Base-by-base conservation (phyloP, 768 basidiomycete genomes). In the Rhizopogon rudus region DNA sequence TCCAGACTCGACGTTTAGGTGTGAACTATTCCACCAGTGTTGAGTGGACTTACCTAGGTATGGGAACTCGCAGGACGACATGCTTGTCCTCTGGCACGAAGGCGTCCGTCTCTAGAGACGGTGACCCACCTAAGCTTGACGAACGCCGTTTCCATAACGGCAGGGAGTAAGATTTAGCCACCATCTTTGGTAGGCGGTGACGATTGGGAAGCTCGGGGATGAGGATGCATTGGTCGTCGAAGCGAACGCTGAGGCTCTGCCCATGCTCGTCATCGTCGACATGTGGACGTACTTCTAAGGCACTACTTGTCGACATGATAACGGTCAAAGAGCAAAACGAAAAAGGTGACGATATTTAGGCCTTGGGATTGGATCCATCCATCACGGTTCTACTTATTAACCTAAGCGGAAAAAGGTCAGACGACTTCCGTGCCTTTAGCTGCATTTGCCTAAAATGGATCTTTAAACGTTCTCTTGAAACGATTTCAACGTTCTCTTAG, bases 171-270 rank as follows among this genome's bases (percentile, higher is more conserved):
- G 84, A 83, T 62, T 81, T 88, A 28, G 82, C 83, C 60, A 84
- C 65, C 45, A 87, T 71, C 43, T 77, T 73, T 25, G 82, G 76
- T 28, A 77, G 69, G 52, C 75, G 80, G 4, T 74, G 70, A 49
- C 71, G 70, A 14, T 67, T 65, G 1, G 63, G 61, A 14, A 63
- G 65, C 51, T 86, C 81, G n/a, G 88, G 88, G 54, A 91, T 91
- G 62, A 91, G 78, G 4, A 88, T 73, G 56, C 89, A 91, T 62
- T 86, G 79, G 52, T 75, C 73, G 73, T 91, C 81, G 70, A 91
- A 91, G 54, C 88, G 79, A 4, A 91, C 89, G 22, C 63, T 64
- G 13, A 49, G 48, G 55, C 70, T 64, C 14, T 49, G 48, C 0
- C 61, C 58, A 8, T 17, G 60, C 40, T 68, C 70, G 22, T 59